Evolutionary conservation across 768 basidiomycete species (phyloP).

Genomic region (Nidula microcarpa): DNA sequence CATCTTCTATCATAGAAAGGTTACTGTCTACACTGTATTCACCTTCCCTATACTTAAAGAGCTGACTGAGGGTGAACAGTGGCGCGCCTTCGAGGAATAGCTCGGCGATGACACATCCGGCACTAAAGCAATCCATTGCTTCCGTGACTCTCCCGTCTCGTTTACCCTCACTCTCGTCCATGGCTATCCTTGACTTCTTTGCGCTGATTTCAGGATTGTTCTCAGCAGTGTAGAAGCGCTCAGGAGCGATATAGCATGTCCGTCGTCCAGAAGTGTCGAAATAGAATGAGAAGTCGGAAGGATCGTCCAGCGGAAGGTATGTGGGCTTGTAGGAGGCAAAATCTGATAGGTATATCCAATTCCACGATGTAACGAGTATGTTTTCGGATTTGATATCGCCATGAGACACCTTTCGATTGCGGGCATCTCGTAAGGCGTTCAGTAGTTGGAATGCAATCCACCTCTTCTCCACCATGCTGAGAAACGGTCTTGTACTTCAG

Average conservation of each 20-base stretch:
- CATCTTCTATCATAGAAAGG: slow-evolving; percentile 75
- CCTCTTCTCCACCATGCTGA: slow-evolving; percentile 89
- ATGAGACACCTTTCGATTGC: slow-evolving; percentile 86
- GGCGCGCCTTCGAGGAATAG: slow-evolving; percentile 93
- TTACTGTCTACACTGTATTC: slow-evolving; percentile 74
- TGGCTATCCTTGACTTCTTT: slow-evolving; percentile 54
- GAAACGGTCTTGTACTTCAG: slow-evolving; percentile 88
- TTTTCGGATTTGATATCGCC: slow-evolving; percentile 99
- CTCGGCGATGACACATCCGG: slow-evolving; percentile 93
- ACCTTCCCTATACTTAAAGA: slow-evolving; percentile 91
- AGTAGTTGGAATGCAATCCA: slow-evolving; percentile 97
- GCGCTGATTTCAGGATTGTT: slow-evolving; percentile 67
- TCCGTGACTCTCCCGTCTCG: slow-evolving; percentile 85
- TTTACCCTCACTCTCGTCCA: slow-evolving; percentile 57
- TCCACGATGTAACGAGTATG: slow-evolving; percentile 93
- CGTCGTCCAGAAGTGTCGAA: slow-evolving; percentile 93
- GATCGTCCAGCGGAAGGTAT: slow-evolving; percentile 92
- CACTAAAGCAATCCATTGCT: slow-evolving; percentile 96
- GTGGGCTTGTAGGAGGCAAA: slow-evolving; percentile 97
- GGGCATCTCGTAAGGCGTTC: slow-evolving; percentile 77
- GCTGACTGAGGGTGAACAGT: slow-evolving; percentile 88
- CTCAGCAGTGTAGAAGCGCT: slow-evolving; percentile 83
- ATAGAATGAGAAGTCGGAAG: slow-evolving; percentile 96
- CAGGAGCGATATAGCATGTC: slow-evolving; percentile 95
- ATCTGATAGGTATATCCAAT: slow-evolving; percentile 93